Conservation (phyloP, 352 stramenopile genomes). For the Pythium plurisporium region DNA sequence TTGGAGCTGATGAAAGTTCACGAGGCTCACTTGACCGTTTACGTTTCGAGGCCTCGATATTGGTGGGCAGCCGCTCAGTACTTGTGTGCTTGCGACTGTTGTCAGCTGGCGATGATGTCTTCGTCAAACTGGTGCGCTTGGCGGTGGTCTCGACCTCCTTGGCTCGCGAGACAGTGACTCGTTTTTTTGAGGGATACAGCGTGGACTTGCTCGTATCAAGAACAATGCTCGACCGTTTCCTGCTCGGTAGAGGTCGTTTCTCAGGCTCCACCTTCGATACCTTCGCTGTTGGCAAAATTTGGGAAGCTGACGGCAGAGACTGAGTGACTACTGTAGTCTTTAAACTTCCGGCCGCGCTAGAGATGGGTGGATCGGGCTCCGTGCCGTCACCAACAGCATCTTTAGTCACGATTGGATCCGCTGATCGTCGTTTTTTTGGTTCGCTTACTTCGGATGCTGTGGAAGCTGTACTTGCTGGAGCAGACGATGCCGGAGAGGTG, state of each 20-base stretch:
- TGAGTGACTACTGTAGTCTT: not conserved
- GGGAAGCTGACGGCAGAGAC: not conserved
- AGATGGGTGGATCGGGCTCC: not conserved
- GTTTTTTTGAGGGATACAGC: constrained; percentile 23
- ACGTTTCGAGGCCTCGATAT: not conserved
- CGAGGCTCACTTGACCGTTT: constrained; percentile 8
- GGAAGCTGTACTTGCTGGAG: not conserved
- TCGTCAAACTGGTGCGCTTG: constrained; percentile 16
- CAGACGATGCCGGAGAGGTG: not conserved
- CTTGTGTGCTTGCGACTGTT: constrained; percentile 9
- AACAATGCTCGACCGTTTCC: constrained; percentile 20
- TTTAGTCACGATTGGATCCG: not conserved
- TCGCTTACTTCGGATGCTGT: not conserved
- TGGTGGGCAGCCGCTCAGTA: not conserved
- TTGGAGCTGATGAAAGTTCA: not conserved
- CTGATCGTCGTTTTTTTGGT: not conserved
- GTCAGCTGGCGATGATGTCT: constrained; percentile 2
- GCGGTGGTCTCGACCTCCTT: constrained; percentile 3
- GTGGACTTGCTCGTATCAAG: constrained; percentile 17
- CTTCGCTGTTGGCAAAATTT: not conserved
- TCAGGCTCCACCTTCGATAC: not conserved
- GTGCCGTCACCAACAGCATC: not conserved
- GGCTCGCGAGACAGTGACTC: constrained; percentile 3
- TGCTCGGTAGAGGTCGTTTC: not conserved
- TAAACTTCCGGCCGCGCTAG: not conserved